Evolutionary conservation across 2,329 filamentous ascomycete genomes (phyloP), one percentile per base, ranked within the genome.

Genomic region (Pseudovirgaria hyperparasitica): DNA sequence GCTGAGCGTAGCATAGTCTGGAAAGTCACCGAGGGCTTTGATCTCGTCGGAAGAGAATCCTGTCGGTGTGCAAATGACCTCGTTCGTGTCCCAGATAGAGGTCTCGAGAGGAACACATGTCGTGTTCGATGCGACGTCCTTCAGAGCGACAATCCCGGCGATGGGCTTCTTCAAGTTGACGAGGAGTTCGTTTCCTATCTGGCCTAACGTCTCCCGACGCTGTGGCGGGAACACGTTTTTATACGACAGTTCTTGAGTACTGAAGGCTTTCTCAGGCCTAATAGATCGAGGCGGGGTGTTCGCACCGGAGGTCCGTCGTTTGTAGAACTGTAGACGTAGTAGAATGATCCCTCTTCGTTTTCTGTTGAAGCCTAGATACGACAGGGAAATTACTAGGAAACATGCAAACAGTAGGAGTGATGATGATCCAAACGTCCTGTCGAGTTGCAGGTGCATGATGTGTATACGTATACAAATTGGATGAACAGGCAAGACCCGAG

Each of bases 1-100:
- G 25, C 76, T 82, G 8, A 92, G 57, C 2, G 63, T 56, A 5
- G 81, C 70, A 48, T 92, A 92, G 45, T 87, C 73, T 0, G 82
- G 82, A 31, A 92, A 92, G 38, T 79, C 65, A 0, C 82, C 82
- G 2, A 92, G 55, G 1, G 65, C 64, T 29, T 67, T 67, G 35
- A 92, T 65, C 30, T 92, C 81, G 2, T 65, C 62, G 1, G 76
- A 61, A 0, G 77, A 76, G 41, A 86, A 77, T 2, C 76, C 80
- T 22, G 70, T 82, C 2, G 70, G 71, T 2, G 72, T 74, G 43
- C 67, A 76, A 15, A 58, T 33, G 1, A 43, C 37, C 10, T 37
- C 37, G 8, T 45, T 36, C 6, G 34, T 42, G 11, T 52, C 37
- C 5, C 44, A 26, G 14, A 50, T 46, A 3, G 45, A 45, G 8